phyloP scores from a whole-genome alignment of 2,329 filamentous ascomycete species.

The Cryphonectria naterciae region DNA sequence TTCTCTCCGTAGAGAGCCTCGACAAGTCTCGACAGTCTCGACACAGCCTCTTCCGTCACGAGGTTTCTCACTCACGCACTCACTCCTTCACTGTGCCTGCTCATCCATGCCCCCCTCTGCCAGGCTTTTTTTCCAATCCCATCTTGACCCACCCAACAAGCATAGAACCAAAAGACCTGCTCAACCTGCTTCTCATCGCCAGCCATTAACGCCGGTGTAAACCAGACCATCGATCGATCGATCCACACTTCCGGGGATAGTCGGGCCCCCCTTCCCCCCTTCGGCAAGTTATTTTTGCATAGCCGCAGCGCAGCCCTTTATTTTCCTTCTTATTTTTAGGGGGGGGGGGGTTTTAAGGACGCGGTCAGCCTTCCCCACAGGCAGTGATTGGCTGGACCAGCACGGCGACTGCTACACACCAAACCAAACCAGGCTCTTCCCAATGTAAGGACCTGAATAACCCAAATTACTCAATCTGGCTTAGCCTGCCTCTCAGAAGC shows the following conservation, averaged over 20 bases:
- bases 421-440: background rate
- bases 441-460: conserved; percentile 15
- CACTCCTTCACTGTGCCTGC: background rate
- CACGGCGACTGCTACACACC: background rate
- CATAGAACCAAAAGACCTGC: background rate
- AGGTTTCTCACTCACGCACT: background rate
- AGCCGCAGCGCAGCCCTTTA: background rate
- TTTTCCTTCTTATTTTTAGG: too few species aligned
- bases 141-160: background rate
- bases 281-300: background rate
- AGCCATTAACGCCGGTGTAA: background rate
- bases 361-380: background rate
- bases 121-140: background rate
- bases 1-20: too few species aligned
- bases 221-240: background rate
- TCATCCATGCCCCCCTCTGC: background rate
- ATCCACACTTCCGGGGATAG: background rate
- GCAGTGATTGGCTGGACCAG: background rate
- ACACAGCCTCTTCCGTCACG: background rate
- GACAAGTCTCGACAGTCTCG: background rate
- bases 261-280: too few species aligned
- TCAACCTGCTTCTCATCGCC: background rate
- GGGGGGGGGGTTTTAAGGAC: background rate
- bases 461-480: conserved; percentile 14
- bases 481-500: background rate